Percentiles rank a stretch among this genome's conserved stretches.
phyloP scores from a whole-genome alignment of 345 rosid genomes.

The Acer saccharum region DNA sequence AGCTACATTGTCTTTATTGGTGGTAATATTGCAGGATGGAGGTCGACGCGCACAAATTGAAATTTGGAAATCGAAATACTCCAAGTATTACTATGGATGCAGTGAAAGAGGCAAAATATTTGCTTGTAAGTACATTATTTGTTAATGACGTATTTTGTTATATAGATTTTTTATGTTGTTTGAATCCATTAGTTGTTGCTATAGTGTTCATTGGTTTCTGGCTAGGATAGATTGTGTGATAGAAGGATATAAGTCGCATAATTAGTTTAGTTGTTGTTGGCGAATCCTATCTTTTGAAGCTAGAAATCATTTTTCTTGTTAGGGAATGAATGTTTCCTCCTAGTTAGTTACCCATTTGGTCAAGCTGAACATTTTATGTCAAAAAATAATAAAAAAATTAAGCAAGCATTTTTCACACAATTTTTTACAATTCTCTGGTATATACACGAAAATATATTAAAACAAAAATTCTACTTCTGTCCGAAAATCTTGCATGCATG shows the following conservation, averaged over 20 bases:
- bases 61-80: constrained; percentile 82
- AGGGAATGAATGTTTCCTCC: neutral
- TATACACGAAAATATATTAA: too few species aligned
- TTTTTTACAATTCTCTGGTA: too few species aligned
- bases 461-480: too few species aligned
- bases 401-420: too few species aligned
- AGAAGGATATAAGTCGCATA: neutral
- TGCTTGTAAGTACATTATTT: constrained; percentile 49
- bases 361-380: neutral
- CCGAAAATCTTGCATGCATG: too few species aligned
- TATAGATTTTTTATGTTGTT: neutral
- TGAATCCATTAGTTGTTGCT: neutral
- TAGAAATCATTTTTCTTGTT: neutral
- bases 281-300: neutral
- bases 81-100: constrained; percentile 75
- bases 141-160: neutral
- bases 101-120: constrained; percentile 71
- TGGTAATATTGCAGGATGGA: constrained; percentile 45
- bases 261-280: neutral
- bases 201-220: neutral
- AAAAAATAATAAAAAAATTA: too few species aligned
- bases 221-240: neutral
- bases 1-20: neutral
- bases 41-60: constrained; percentile 59
- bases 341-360: neutral